These are phyloP conservation scores for Takakia lepidozioides DNA, from an alignment of 225 moss, liverwort and hornwort genomes.

Conservation along the genomic window DNA sequence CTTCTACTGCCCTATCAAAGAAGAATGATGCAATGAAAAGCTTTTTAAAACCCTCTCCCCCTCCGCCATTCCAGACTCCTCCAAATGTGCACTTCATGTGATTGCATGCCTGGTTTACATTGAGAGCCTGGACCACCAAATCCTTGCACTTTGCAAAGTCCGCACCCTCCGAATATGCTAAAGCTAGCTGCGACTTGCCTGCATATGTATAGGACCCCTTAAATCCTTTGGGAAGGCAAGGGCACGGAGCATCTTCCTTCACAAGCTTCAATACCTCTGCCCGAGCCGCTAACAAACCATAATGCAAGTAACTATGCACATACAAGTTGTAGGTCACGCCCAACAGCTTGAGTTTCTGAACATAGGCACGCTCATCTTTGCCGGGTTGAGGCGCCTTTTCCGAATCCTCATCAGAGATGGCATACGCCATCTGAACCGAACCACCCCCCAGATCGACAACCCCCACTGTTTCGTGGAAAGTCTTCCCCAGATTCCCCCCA, in stretches of 20 bases:
- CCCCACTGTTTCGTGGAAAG: constrained; percentile 64
- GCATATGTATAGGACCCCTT: constrained; percentile 62
- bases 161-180: constrained; percentile 43
- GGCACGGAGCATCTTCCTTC: constrained; percentile 34
- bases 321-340: constrained; percentile 69
- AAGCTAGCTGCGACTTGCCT: constrained; percentile 28
- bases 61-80: constrained; percentile 93
- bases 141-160: constrained; percentile 46
- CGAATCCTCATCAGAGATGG: constrained; percentile 65
- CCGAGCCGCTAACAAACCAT: constrained; percentile 78
- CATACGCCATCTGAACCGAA: constrained; percentile 94
- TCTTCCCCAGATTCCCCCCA: constrained; percentile 61
- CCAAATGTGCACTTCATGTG: constrained; percentile 88
- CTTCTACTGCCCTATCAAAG: constrained; percentile 68
- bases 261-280: constrained; percentile 69
- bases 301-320: constrained; percentile 86
- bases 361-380: constrained; percentile 44
- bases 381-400: constrained; percentile 48
- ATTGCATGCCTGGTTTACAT: constrained; percentile 45
- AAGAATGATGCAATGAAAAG: constrained; percentile 95
- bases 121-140: constrained; percentile 54
- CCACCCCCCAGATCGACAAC: constrained; percentile 95
- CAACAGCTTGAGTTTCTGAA: constrained; percentile 54
- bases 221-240: constrained; percentile 65
- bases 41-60: constrained; percentile 60